Base-by-base conservation (phyloP, 441 rosid genomes). In the Daphne laureola region DNA sequence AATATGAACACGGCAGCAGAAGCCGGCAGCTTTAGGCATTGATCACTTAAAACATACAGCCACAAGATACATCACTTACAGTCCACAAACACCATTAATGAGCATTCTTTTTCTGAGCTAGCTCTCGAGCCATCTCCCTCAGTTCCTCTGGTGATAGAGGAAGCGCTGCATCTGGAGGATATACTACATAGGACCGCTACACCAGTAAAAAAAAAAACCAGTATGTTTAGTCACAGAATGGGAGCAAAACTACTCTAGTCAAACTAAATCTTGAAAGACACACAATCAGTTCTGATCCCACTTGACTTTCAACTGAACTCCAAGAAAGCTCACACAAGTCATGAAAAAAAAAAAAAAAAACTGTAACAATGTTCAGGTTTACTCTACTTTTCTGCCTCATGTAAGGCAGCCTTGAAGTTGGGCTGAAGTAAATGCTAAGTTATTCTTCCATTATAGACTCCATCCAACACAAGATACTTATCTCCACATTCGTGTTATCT, bases 81-180 rank as follows among this genome's bases (percentile, higher is more conserved):
- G 43, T 51, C 47, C 47, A 21, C 12, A 31, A 49, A 45, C 9
- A 44, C 49, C 17, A 58, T 75, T 57, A 73, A 1, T 48, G 69
- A 14, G n/a, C 60, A 54, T 73, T 73, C 60, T 68, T 78, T 82
- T 82, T 79, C 55, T 75, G 83, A 18, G 84, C 87, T 49, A 91
- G 77, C 58, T 88, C 93, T 51, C 90, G 72, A 0, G 93, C 96
- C 90, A 78, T 82, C 62, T 87, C 95, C 66, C 96, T 80, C 3
- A 88, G 59, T 64, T 91, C 95, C 60, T 88, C 96, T 0, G 96
- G 93, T 1, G 95, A 75, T 31, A 74, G 96, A n/a, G 96, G 95
- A 51, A 79, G 75, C 16, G 73, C 77, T 56, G 64, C 87, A 55
- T 80, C 84, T 4, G 84, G 73, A 6, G 95, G 96, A 65, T 83